phyloP scores from a whole-genome alignment of 179 eudicot genomes.

The Silene noctiflora region DNA sequence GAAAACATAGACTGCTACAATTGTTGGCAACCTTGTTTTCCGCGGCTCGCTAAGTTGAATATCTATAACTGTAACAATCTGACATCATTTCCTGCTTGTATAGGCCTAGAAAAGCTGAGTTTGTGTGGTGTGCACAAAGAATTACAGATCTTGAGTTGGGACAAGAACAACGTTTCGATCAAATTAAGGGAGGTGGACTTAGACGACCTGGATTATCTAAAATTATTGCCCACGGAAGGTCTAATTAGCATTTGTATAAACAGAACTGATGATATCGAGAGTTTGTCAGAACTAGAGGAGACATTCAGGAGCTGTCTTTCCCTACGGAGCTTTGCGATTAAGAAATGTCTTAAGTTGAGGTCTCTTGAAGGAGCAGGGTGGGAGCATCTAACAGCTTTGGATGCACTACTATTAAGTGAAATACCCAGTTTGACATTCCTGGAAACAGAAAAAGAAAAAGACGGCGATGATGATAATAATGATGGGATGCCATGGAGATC shows the following conservation, averaged over 20 bases:
- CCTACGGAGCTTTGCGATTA: not conserved
- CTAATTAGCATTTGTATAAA: not conserved
- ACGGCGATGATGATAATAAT: not conserved
- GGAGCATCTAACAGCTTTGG: slow-evolving; percentile 17
- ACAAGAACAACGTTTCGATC: not conserved
- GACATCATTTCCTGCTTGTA: slow-evolving; percentile 1
- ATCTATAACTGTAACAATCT: not conserved
- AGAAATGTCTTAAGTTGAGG: not conserved
- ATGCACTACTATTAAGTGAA: not conserved
- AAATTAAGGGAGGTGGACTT: not conserved
- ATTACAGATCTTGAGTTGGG: not conserved
- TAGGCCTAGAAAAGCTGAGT: not conserved
- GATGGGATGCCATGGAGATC: slow-evolving; percentile 5
- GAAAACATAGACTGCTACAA: not conserved
- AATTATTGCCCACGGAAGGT: not conserved
- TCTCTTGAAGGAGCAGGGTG: slow-evolving; percentile 3
- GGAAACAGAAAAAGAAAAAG: too few relatives aligned
- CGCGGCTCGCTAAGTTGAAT: not conserved
- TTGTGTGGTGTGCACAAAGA: not conserved
- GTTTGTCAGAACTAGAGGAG: not conserved
- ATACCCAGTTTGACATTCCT: not conserved
- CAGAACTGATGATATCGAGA: not conserved
- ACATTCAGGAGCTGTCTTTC: not conserved
- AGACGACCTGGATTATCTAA: not conserved
- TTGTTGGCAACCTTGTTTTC: not conserved